Base-by-base conservation (phyloP, 345 rosid genomes). In the Reutealis trisperma region DNA sequence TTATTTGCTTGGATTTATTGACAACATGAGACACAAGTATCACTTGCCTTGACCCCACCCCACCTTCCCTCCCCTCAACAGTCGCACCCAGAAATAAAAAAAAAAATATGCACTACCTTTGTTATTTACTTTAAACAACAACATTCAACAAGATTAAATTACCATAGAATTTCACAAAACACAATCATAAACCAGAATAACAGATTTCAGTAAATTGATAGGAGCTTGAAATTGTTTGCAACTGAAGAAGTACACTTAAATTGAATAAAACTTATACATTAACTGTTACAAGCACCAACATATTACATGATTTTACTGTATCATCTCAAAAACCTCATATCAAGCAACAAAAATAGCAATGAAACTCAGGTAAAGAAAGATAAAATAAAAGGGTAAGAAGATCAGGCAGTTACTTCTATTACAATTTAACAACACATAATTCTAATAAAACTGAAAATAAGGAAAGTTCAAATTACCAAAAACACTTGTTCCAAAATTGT, bases 401-500 rank as follows among this genome's bases (percentile, higher is more conserved):
- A 63, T 12, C 30, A 41, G 27, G 44, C 44, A 16, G 30, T 51
- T 12, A 74, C 22, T 73, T 69, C 65, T 24, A 72, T 57, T 54
- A 54, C 30, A 64, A 51, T 27, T 18, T 9, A 51, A 27, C 42
- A 59, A 44, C 11, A 27, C 47, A 59, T 19, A 21, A 75, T 30
- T 55, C 65, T 67, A 24, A 3, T 21, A 63, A 41, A 71, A 77
- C 13, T 67, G 7, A 68, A 67, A 44, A 75, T 73, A 76, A 21
- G 30, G 51, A 37, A 24, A 21, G 11, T 60, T 58, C 68, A 27
- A 63, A n/a, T 73, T 63, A 68, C 71, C 73, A 63, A 16, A 51
- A 37, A 60, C 65, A 30, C 68, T 22, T 19, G 71, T 75, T 34
- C 75, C 87, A 79, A 63, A 71, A 75, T 45, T 75, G 87, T 79